A percentile compares a stretch with the other conserved stretches of the same genome.
Evolutionary conservation across 2,329 filamentous ascomycete species (phyloP).

Genomic region (Metarhizium sp.): DNA sequence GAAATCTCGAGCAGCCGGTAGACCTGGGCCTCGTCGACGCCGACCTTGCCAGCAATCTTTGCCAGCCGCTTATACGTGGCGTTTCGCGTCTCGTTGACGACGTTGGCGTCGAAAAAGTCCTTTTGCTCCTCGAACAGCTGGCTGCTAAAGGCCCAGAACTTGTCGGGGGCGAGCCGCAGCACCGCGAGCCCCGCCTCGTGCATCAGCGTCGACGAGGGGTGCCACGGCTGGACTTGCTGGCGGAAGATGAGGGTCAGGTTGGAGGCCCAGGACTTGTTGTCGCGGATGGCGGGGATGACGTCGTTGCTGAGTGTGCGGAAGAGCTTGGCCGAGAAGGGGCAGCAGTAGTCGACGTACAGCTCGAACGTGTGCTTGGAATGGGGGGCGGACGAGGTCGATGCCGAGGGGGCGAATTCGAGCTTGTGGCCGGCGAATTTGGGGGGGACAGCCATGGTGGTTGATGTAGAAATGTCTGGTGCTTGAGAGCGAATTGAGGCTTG

Average conservation of each 20-base stretch:
- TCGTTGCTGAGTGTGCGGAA: conserved; percentile 66
- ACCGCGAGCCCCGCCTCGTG: conserved; percentile 84
- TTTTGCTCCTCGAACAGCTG: conserved; percentile 57
- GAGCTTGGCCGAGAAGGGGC: conserved; percentile 58
- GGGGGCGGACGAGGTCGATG: conserved; percentile 25
- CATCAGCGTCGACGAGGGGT: conserved; percentile 71
- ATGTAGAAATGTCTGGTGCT: not conserved
- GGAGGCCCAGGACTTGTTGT: conserved; percentile 44
- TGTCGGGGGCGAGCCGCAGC: conserved; percentile 55
- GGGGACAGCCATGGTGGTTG: conserved; percentile 56
- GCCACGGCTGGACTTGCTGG: conserved; percentile 91
- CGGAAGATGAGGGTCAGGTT: conserved; percentile 72
- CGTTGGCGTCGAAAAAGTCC: conserved; percentile 74
- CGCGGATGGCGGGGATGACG: conserved; percentile 55
- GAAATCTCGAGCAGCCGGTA: conserved; percentile 60
- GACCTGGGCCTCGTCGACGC: conserved; percentile 61
- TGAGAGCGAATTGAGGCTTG: too few species aligned
- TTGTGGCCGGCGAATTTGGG: conserved; percentile 70
- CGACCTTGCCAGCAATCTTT: conserved; percentile 58
- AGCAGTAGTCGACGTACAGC: conserved; percentile 81
- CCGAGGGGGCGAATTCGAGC: conserved; percentile 38
- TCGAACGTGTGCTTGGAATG: conserved; percentile 50
- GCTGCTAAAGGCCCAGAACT: conserved; percentile 73
- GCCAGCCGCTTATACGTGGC: conserved; percentile 73
- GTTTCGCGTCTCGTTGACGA: conserved; percentile 80